These are phyloP conservation scores for Populus ilicifolia DNA, from an alignment of 345 rosid species.

Conservation along the genomic window DNA sequence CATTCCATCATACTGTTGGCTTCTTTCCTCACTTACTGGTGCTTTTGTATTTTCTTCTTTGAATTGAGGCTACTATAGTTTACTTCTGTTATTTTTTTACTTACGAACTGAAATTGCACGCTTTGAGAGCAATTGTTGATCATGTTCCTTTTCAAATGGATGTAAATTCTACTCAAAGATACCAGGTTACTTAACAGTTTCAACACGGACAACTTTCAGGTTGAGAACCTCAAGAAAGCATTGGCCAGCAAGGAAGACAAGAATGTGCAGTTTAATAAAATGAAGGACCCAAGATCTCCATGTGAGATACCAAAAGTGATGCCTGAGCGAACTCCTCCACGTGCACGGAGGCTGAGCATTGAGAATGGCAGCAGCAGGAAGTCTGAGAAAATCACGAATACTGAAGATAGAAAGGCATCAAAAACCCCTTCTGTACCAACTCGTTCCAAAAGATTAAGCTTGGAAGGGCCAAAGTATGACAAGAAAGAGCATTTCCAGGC, in stretches of 20 bases:
- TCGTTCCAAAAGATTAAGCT: conserved; percentile 53
- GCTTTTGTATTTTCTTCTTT: background rate
- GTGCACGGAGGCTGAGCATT: conserved; percentile 55
- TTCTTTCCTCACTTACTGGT: background rate
- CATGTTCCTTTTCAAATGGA: background rate
- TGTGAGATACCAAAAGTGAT: conserved; percentile 28
- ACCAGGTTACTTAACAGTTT: background rate
- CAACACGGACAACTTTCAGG: conserved; percentile 32
- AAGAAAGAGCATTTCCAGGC: conserved; percentile 34
- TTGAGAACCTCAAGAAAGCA: conserved; percentile 81
- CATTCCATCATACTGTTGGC: background rate
- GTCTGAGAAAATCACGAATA: conserved; percentile 30
- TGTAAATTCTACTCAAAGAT: background rate
- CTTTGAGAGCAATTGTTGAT: background rate
- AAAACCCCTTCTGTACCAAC: conserved; percentile 47
- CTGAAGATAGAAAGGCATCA: conserved; percentile 40
- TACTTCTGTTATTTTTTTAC: background rate
- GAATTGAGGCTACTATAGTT: background rate
- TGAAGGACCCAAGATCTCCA: conserved; percentile 46
- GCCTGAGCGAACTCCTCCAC: conserved; percentile 68
- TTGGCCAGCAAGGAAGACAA: conserved; percentile 53
- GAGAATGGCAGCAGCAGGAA: conserved; percentile 51
- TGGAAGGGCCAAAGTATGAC: conserved; percentile 55
- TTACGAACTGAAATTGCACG: background rate
- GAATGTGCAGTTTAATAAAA: conserved; percentile 27